phyloP scores from a whole-genome alignment of 169 alveolate species.

The Plasmodium cynomolgi region DNA sequence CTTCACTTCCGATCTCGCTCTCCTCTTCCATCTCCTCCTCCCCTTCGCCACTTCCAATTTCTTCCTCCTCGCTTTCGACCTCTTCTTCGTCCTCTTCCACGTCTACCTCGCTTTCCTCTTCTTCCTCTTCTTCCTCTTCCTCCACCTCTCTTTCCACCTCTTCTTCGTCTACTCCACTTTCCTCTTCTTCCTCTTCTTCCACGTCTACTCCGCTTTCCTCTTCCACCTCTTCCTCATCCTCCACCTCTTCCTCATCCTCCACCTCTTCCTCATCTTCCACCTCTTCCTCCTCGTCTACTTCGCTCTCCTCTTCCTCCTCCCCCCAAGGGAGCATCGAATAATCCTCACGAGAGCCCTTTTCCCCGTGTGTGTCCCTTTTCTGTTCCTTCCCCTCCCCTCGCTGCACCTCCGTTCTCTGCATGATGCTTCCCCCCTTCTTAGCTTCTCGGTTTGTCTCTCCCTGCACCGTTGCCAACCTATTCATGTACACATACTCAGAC shows the following conservation, averaged over 20 bases:
- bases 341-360: no score
- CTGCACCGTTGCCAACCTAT: background rate
- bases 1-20: background rate
- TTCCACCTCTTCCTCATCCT: background rate
- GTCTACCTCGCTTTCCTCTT: background rate
- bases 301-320: background rate
- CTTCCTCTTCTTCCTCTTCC: background rate
- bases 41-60: background rate
- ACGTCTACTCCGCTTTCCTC: background rate
- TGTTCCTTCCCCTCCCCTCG: background rate
- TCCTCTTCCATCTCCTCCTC: slow-evolving; percentile 1
- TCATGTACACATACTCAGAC: background rate
- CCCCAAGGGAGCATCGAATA: no score
- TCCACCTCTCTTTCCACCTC: background rate
- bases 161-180: background rate
- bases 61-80: background rate
- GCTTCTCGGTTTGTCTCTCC: background rate
- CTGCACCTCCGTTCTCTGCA: background rate
- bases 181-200: background rate
- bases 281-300: background rate
- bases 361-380: background rate
- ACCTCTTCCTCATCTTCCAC: background rate
- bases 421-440: background rate
- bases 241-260: background rate
- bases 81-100: background rate